Evolutionary conservation across 1,139 yeast species (phyloP).

Genomic region (Pneumocystis wakefieldiae): DNA sequence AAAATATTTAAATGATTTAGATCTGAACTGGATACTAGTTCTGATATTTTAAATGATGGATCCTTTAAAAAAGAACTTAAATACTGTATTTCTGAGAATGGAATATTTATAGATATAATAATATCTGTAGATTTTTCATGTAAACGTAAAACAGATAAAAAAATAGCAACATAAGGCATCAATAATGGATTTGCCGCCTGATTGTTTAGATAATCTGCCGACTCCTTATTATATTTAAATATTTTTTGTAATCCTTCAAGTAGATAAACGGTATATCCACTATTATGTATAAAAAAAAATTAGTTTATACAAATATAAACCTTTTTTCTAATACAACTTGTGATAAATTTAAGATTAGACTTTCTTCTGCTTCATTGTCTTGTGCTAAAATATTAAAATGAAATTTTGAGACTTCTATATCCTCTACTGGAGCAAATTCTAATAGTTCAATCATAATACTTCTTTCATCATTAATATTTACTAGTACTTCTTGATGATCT

Average conservation of each 20-base stretch:
- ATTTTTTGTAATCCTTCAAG: not conserved
- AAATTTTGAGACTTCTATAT: not conserved
- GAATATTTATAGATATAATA: not conserved
- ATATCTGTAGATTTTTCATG: not conserved
- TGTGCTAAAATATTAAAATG: constrained; percentile 1
- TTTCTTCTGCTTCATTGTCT: not conserved
- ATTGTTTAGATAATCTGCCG: too few species aligned
- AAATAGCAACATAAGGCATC: not conserved
- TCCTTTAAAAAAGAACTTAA: not conserved
- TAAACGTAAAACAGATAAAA: constrained; percentile 1
- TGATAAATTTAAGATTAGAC: not conserved
- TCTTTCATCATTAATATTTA: not conserved
- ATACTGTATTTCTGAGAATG: not conserved
- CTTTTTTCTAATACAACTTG: not conserved
- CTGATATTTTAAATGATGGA: not conserved
- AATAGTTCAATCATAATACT: not conserved
- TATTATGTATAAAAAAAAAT: not conserved
- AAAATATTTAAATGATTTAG: not conserved
- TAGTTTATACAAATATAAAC: not conserved
- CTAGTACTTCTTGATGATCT: constrained; percentile 1
- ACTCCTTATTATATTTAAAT: not conserved
- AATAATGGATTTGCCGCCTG: too few species aligned
- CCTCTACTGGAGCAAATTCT: not conserved
- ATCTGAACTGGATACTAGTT: not conserved
- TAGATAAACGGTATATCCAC: not conserved